These are phyloP conservation scores for Moesziomyces aphidis DNA, from an alignment of 1,284 basidiomycete genomes.

Conservation along the genomic window DNA sequence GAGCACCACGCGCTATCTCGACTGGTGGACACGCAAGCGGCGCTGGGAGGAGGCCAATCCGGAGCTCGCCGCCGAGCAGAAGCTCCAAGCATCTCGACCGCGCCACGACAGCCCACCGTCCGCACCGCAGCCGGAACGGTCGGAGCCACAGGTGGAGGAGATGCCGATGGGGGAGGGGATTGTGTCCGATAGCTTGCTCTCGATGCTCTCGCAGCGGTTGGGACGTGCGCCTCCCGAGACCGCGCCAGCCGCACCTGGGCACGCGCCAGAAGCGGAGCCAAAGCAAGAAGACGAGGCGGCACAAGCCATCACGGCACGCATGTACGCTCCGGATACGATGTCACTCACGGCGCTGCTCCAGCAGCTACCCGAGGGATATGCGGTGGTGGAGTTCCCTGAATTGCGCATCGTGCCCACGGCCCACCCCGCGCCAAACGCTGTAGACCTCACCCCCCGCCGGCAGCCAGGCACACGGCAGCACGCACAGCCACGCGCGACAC, in stretches of 20 bases:
- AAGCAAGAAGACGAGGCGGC: not conserved
- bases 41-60: constrained; percentile 38
- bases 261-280: not conserved
- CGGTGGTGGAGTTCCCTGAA: constrained; percentile 26
- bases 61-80: constrained; percentile 5
- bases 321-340: constrained; percentile 1
- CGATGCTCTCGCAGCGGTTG: constrained; percentile 13
- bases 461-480: not conserved
- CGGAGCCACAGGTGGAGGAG: not conserved
- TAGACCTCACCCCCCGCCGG: not conserved
- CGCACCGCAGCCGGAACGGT: no score
- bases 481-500: not conserved
- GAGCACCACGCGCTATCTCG: constrained; percentile 31
- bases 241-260: not conserved
- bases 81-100: not conserved
- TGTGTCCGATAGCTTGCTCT: constrained; percentile 17
- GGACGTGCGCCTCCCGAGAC: constrained; percentile 4
- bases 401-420: constrained; percentile 4
- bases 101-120: no score
- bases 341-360: constrained; percentile 9
- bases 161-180: constrained; percentile 4
- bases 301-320: constrained; percentile 5
- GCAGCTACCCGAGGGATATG: constrained; percentile 18
- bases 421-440: not conserved
- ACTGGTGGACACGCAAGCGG: constrained; percentile 37